These are phyloP conservation scores for Thermothielavioides terrestris DNA, from an alignment of 495 filamentous ascomycete species.

Conservation along the genomic window DNA sequence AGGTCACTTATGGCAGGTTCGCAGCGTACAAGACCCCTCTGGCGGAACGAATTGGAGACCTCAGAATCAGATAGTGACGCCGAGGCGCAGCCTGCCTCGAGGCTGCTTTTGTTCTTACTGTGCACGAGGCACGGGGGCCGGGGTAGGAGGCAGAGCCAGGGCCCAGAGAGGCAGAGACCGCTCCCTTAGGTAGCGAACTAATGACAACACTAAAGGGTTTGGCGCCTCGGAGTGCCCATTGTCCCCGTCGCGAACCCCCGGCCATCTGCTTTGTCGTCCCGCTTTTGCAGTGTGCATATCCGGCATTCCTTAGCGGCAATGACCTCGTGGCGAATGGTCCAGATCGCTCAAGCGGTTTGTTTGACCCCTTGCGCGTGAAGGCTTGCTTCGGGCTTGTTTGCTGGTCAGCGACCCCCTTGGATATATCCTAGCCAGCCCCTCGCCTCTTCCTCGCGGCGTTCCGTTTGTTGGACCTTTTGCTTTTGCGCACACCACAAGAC, in stretches of 20 bases:
- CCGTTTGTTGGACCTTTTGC: neutral
- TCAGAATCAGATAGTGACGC: too few relatives aligned
- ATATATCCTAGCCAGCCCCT: neutral
- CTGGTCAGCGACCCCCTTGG: neutral
- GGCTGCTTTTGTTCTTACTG: neutral
- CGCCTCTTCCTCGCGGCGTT: neutral
- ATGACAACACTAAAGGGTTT: too few relatives aligned
- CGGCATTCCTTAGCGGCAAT: neutral
- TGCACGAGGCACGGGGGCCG: neutral
- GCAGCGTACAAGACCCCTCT: too few relatives aligned
- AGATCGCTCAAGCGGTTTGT: slow-evolving; percentile 1
- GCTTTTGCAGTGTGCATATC: neutral
- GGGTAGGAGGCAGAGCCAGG: too few relatives aligned
- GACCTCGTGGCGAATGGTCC: neutral
- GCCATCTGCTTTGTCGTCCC: neutral
- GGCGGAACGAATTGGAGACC: too few relatives aligned
- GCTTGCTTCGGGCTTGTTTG: neutral
- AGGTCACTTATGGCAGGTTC: too few relatives aligned
- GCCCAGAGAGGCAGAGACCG: too few relatives aligned
- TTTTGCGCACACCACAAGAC: neutral
- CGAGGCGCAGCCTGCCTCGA: neutral
- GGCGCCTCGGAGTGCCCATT: neutral
- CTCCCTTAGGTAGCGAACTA: too few relatives aligned
- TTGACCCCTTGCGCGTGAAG: neutral
- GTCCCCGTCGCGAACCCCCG: neutral